A percentile compares a stretch with the other conserved stretches of the same genome.
Evolutionary conservation across 306 rosid genomes (phyloP).

Genomic region (Benincasa hispida): DNA sequence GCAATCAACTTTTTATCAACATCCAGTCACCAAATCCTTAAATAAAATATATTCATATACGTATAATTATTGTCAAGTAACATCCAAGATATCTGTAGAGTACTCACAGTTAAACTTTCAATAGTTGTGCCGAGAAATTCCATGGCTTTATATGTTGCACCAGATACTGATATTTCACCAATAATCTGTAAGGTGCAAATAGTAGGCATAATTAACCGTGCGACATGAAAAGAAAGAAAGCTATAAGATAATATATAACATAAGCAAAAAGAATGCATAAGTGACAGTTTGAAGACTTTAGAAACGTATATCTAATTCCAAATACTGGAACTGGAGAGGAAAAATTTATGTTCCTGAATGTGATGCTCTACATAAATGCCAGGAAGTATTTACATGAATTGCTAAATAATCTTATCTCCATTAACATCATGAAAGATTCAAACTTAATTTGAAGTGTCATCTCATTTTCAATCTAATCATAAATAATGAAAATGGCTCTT

Average conservation of each 20-base stretch:
- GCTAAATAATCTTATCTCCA: not conserved
- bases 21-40: not conserved
- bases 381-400: not conserved
- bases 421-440: not conserved
- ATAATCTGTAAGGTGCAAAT: constrained; percentile 43
- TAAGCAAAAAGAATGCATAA: not conserved
- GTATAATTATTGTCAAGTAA: not conserved
- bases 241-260: not conserved
- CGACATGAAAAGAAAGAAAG: not conserved
- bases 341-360: not conserved
- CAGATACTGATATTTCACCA: constrained; percentile 84
- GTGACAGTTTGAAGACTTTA: not conserved
- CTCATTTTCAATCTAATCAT: not conserved
- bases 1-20: not conserved
- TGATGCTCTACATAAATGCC: not conserved
- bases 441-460: not conserved
- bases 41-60: not conserved
- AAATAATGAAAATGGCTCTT: not conserved
- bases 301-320: not conserved
- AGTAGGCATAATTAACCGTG: not conserved
- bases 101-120: constrained; percentile 71
- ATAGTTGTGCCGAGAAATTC: constrained; percentile 84
- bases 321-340: not conserved
- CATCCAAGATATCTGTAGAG: not conserved
- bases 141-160: constrained; percentile 92